Percentiles rank a stretch among this genome's conserved stretches.
Conservation (phyloP, 2,329 filamentous ascomycete species). For the Sordariomycetes sp. region DNA sequence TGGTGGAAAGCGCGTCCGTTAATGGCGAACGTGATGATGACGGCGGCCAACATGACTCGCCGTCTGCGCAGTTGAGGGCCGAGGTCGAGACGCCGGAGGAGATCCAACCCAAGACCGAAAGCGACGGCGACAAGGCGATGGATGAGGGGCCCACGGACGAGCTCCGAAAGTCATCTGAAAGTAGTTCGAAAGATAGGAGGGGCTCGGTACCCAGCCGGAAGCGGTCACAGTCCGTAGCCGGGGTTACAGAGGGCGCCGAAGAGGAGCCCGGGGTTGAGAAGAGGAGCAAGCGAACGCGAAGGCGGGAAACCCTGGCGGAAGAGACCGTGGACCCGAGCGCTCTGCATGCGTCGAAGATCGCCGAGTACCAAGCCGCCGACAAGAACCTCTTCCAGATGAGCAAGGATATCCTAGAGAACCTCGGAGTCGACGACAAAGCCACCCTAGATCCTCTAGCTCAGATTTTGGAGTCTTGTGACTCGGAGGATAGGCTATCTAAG, state of each 20-base stretch:
- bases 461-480: slow-evolving; percentile 38
- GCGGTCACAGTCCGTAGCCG: slow-evolving; percentile 51
- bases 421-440: slow-evolving; percentile 39
- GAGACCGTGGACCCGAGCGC: slow-evolving; percentile 41
- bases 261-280: slow-evolving; percentile 50
- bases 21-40: background rate
- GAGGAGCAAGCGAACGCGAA: slow-evolving; percentile 54
- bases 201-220: slow-evolving; percentile 39
- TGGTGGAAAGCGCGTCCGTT: slow-evolving; percentile 12
- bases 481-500: slow-evolving; percentile 38
- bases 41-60: background rate
- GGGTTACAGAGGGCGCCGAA: slow-evolving; percentile 42
- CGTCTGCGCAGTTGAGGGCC: slow-evolving; percentile 2
- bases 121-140: background rate
- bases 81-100: slow-evolving; percentile 2
- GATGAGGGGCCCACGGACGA: background rate
- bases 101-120: background rate
- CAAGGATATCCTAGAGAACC: slow-evolving; percentile 41
- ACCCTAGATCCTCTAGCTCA: slow-evolving; percentile 35
- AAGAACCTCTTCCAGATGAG: slow-evolving; percentile 44
- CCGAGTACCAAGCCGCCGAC: slow-evolving; percentile 46
- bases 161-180: slow-evolving; percentile 15
- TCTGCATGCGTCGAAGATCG: slow-evolving; percentile 41
- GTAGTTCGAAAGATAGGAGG: slow-evolving; percentile 21
- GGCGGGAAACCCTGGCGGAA: slow-evolving; percentile 44